A percentile compares a stretch with the other conserved stretches of the same genome.
Conservation (phyloP, 148 eudicot species). For the Chenopodium berlandieri region DNA sequence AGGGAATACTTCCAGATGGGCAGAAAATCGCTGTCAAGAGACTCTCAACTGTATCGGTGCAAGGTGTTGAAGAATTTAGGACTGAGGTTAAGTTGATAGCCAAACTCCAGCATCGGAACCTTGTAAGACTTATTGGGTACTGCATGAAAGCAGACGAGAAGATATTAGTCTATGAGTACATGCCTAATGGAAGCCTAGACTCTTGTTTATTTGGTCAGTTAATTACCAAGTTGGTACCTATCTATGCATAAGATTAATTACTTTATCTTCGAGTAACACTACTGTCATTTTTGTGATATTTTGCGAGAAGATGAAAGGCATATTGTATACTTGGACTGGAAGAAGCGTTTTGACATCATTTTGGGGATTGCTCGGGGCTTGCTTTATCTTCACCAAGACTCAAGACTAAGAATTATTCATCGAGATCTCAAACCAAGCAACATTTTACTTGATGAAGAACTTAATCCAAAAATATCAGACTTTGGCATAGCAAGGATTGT, state of each 20-base stretch:
- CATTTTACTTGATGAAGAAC: constrained; percentile 28
- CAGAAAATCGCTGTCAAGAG: constrained; percentile 30
- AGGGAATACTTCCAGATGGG: constrained; percentile 28
- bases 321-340: constrained; percentile 26
- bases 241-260: background rate
- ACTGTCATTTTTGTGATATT: background rate
- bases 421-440: constrained; percentile 37
- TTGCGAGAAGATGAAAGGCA: constrained; percentile 18
- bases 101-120: constrained; percentile 34
- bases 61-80: constrained; percentile 28
- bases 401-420: constrained; percentile 31
- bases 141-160: constrained; percentile 29
- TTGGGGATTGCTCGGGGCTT: constrained; percentile 37
- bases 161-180: constrained; percentile 30
- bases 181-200: constrained; percentile 33
- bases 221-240: no score
- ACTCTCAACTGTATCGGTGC: constrained; percentile 27
- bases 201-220: constrained; percentile 31
- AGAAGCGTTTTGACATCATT: constrained; percentile 39
- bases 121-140: constrained; percentile 29
- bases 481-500: constrained; percentile 33
- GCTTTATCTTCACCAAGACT: constrained; percentile 35
- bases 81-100: constrained; percentile 32
- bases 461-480: constrained; percentile 33
- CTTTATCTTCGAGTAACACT: background rate